Evolutionary conservation across 768 basidiomycete species (phyloP).

Genomic region (Thelephora ganbajun): DNA sequence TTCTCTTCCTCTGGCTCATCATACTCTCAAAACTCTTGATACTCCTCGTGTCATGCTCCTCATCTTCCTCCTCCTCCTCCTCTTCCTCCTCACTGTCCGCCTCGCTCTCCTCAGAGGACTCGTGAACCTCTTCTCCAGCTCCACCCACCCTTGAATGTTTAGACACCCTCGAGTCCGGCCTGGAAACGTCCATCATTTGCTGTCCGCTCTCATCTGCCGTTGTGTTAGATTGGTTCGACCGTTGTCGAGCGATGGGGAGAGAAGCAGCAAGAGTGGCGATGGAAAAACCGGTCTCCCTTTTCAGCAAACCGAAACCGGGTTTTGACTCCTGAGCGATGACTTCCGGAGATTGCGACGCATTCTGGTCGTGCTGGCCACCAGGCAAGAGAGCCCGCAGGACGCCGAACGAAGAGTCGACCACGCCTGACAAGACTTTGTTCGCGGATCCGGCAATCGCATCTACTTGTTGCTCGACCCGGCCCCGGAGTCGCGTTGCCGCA

Average conservation of each 20-base stretch:
- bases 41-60: conserved; percentile 48
- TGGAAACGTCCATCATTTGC: conserved; percentile 40
- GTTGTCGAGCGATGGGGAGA: conserved; percentile 38
- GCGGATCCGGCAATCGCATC: conserved; percentile 75
- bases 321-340: conserved; percentile 3
- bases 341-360: conserved; percentile 10
- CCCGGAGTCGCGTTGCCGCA: conserved; percentile 37
- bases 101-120: conserved; percentile 16
- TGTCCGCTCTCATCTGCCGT: conserved; percentile 29
- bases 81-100: conserved; percentile 20
- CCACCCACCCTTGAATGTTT: conserved; percentile 4
- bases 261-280: conserved; percentile 64
- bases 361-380: conserved; percentile 16
- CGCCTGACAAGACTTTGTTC: conserved; percentile 62
- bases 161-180: conserved; percentile 35
- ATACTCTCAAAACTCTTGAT: conserved; percentile 82
- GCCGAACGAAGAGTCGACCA: conserved; percentile 84
- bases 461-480: conserved; percentile 67
- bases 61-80: conserved; percentile 24
- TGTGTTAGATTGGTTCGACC: conserved; percentile 10
- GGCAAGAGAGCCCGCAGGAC: conserved; percentile 72
- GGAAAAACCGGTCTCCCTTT: conserved; percentile 70
- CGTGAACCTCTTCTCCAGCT: conserved; percentile 12
- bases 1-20: conserved; percentile 35
- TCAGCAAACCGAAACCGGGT: conserved; percentile 51